phyloP scores from a whole-genome alignment of 768 basidiomycete species.

The Tricholoma matsutake region DNA sequence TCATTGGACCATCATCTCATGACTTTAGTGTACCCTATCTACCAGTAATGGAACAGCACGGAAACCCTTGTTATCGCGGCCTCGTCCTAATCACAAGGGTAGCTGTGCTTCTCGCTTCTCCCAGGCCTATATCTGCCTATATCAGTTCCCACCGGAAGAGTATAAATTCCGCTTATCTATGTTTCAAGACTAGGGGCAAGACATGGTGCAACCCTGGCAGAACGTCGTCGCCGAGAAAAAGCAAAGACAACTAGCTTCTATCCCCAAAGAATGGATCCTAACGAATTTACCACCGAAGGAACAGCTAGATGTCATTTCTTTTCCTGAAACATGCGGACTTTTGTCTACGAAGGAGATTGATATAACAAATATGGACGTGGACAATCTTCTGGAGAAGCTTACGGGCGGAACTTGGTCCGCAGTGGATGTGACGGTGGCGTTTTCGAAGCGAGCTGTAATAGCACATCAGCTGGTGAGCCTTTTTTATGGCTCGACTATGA shows the following conservation, averaged over 20 bases:
- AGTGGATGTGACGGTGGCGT: constrained; percentile 68
- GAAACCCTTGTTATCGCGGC: too few relatives aligned
- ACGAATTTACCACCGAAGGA: constrained; percentile 41
- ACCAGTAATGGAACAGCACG: too few relatives aligned
- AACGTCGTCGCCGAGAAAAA: constrained; percentile 54
- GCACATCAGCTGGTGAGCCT: constrained; percentile 70
- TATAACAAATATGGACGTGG: constrained; percentile 43
- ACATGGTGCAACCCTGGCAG: constrained; percentile 43
- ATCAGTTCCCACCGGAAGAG: too few relatives aligned
- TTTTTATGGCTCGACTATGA: neutral
- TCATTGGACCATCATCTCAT: too few relatives aligned
- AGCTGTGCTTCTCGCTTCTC: too few relatives aligned
- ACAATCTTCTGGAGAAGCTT: constrained; percentile 50
- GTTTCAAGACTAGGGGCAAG: constrained; percentile 32
- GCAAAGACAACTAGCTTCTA: constrained; percentile 46
- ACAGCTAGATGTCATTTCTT: constrained; percentile 47
- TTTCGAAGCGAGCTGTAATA: constrained; percentile 73
- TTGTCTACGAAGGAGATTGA: constrained; percentile 50
- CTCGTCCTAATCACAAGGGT: too few relatives aligned
- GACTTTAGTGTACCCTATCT: too few relatives aligned
- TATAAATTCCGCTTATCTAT: constrained; percentile 14
- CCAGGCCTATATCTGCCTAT: too few relatives aligned
- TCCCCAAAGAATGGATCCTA: constrained; percentile 67
- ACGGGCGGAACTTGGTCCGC: constrained; percentile 55
- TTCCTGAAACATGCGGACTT: constrained; percentile 56